A percentile compares a stretch with the other conserved stretches of the same genome.
Conservation (phyloP, 345 rosid species). For the Sisymbrium irio region DNA sequence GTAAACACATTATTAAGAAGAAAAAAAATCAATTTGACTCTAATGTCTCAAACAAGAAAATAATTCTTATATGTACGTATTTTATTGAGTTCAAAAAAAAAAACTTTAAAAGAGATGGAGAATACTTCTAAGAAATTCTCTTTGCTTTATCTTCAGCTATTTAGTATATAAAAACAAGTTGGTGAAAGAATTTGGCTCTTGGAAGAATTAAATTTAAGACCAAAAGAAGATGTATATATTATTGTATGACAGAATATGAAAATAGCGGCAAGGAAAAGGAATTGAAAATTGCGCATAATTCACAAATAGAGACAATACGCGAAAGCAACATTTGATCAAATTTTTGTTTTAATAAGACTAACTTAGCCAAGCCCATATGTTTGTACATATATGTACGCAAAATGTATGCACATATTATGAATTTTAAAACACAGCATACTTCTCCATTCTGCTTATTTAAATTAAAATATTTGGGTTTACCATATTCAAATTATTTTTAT, state of each 20-base stretch:
- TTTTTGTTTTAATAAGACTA: background rate
- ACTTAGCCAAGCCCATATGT: conserved; percentile 27
- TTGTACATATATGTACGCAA: conserved; percentile 20
- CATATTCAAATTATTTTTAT: background rate
- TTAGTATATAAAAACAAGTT: conserved; percentile 16
- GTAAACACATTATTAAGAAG: background rate
- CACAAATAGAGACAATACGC: conserved; percentile 32
- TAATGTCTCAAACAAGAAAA: conserved; percentile 4
- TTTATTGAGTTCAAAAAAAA: conserved; percentile 3
- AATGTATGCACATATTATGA: background rate
- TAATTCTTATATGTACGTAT: background rate
- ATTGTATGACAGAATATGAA: conserved; percentile 10
- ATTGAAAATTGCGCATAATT: conserved; percentile 3
- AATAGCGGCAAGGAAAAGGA: background rate
- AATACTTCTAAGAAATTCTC: conserved; percentile 12
- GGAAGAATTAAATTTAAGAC: conserved; percentile 21
- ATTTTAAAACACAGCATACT: background rate
- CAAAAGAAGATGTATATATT: conserved; percentile 15
- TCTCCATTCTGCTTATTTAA: background rate
- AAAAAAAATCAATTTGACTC: background rate
- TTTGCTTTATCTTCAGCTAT: conserved; percentile 1
- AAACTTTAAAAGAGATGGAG: conserved; percentile 27
- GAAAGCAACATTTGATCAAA: conserved; percentile 34
- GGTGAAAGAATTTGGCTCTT: conserved; percentile 34
- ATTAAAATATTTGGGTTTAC: background rate